Evolutionary conservation across 441 rosid species (phyloP).

Genomic region (Euphorbia schlechtendalii): DNA sequence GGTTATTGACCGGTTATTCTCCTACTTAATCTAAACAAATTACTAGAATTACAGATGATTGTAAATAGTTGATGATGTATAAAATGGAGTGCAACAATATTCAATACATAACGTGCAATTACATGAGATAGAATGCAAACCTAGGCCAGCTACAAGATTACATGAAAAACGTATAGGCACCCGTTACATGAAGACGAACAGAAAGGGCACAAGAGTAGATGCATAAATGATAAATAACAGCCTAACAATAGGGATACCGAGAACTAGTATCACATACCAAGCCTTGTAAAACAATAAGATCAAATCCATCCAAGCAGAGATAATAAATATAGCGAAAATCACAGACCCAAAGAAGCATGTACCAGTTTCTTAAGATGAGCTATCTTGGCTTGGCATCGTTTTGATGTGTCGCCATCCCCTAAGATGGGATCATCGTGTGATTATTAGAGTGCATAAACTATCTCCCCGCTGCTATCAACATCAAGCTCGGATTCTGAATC

Average conservation of each 20-base stretch:
- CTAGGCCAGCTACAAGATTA: background rate
- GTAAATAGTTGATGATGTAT: background rate
- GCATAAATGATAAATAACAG: constrained; percentile 13
- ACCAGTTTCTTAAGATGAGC: constrained; percentile 3
- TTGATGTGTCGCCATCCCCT: background rate
- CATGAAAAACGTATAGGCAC: background rate
- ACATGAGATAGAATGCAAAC: background rate
- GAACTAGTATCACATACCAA: too few species aligned
- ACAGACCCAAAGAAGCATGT: constrained; percentile 11
- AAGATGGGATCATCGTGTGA: background rate
- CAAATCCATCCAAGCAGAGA: constrained; percentile 16
- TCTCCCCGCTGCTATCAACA: constrained; percentile 91
- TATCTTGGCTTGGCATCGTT: background rate
- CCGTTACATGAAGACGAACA: constrained; percentile 9
- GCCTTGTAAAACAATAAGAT: too few species aligned
- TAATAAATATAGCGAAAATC: constrained; percentile 18
- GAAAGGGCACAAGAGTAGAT: background rate
- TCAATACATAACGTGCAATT: background rate
- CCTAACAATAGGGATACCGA: too few species aligned
- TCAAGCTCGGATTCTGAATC: constrained; percentile 91
- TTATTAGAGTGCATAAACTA: constrained; percentile 72
- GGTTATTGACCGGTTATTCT: background rate
- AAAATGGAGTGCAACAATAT: background rate
- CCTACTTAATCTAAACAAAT: background rate
- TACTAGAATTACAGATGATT: background rate